Percentiles rank a stretch among this genome's conserved stretches.
phyloP scores from a whole-genome alignment of 352 stramenopile genomes.

The Globisporangium spiculum region DNA sequence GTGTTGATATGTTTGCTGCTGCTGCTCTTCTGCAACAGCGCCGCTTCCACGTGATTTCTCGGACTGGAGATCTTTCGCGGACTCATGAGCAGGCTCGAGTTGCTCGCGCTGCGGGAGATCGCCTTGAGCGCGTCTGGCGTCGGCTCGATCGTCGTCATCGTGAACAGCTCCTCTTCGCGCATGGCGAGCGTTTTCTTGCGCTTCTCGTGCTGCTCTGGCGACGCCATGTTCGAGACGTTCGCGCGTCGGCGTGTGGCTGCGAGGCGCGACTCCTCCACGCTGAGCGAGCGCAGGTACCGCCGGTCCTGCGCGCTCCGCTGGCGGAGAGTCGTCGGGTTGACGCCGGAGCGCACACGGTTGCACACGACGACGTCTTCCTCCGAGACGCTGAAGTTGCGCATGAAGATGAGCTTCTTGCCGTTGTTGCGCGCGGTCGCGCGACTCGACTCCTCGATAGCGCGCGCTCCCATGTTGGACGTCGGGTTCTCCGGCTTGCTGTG shows the following conservation, averaged over 20 bases:
- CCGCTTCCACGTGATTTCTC: slow-evolving; percentile 4
- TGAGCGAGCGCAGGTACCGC: slow-evolving; percentile 48
- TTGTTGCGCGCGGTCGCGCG: slow-evolving; percentile 28
- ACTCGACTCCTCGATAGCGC: slow-evolving; percentile 44
- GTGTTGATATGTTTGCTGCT: slow-evolving; percentile 9
- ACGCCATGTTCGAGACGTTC: slow-evolving; percentile 11
- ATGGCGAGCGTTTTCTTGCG: neutral
- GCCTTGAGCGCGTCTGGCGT: slow-evolving; percentile 8
- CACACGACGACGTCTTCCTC: slow-evolving; percentile 70
- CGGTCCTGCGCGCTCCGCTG: slow-evolving; percentile 35
- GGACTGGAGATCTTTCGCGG: slow-evolving; percentile 17
- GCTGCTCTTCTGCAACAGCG: neutral
- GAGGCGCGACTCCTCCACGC: slow-evolving; percentile 45
- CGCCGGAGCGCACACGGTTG: slow-evolving; percentile 60
- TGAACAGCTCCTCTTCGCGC: slow-evolving; percentile 12
- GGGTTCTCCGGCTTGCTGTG: slow-evolving; percentile 56
- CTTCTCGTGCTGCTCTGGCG: slow-evolving; percentile 26
- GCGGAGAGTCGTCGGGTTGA: slow-evolving; percentile 44
- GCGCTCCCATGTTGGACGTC: slow-evolving; percentile 53
- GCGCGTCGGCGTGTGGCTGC: slow-evolving; percentile 35
- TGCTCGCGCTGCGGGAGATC: slow-evolving; percentile 3
- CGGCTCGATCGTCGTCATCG: slow-evolving; percentile 13
- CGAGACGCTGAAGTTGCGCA: slow-evolving; percentile 62
- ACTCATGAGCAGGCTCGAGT: slow-evolving; percentile 11
- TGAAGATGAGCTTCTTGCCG: slow-evolving; percentile 51